Percentiles rank a stretch among this genome's conserved stretches.
Evolutionary conservation across 2,329 filamentous ascomycete genomes (phyloP).

Genomic region (Malbranchea zuffiana): DNA sequence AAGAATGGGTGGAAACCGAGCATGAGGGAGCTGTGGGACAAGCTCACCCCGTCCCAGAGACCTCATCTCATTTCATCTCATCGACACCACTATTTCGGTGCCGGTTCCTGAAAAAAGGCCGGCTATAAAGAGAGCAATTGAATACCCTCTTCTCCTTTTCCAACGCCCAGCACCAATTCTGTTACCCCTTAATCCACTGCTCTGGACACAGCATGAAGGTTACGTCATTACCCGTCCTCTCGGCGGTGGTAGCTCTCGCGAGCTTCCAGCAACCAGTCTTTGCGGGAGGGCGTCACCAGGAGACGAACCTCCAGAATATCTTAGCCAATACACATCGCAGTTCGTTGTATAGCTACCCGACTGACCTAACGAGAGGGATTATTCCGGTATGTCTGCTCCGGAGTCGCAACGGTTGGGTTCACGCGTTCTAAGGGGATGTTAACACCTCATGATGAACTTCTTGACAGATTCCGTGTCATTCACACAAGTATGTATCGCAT

Average conservation of each 20-base stretch:
- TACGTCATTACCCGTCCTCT: constrained; percentile 4
- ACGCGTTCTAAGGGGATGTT: constrained; percentile 5
- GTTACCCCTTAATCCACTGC: too few species aligned
- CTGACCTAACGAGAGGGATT: constrained; percentile 50
- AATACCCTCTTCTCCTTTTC: too few species aligned
- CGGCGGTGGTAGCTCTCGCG: neutral
- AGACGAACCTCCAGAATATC: constrained; percentile 42
- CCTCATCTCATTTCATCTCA: too few species aligned
- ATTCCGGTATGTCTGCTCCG: constrained; percentile 38
- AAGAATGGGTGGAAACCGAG: too few species aligned
- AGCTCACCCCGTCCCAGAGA: too few species aligned
- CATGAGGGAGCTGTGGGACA: too few species aligned
- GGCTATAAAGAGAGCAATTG: too few species aligned
- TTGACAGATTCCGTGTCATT: constrained; percentile 31
- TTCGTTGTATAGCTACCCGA: constrained; percentile 48
- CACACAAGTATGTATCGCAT: constrained; percentile 35
- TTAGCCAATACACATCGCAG: constrained; percentile 44
- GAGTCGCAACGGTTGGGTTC: constrained; percentile 12
- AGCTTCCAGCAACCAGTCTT: constrained; percentile 3
- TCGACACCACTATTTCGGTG: too few species aligned
- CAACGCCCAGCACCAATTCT: too few species aligned
- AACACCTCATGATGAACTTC: too few species aligned
- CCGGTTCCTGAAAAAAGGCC: too few species aligned
- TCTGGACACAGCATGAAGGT: constrained; percentile 6
- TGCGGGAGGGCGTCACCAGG: neutral